phyloP scores from a whole-genome alignment of 108 stramenopile genomes.

The Ochromonas danica region DNA sequence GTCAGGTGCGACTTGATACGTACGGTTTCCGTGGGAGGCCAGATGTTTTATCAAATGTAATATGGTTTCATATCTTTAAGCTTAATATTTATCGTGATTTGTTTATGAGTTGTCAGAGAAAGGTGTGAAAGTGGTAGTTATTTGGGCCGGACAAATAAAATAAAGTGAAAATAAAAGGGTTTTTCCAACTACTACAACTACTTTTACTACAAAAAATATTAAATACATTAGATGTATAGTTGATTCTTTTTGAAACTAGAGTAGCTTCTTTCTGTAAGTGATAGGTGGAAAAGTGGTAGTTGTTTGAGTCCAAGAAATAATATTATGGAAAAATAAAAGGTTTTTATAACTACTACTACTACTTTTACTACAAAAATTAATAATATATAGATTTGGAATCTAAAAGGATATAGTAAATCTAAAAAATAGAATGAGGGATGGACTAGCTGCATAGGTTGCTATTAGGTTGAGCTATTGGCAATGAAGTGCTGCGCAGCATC shows the following conservation, averaged over 20 bases:
- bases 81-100: conserved; percentile 17
- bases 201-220: conserved; percentile 18
- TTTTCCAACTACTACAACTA: conserved; percentile 17
- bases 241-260: conserved; percentile 17
- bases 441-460: conserved; percentile 9
- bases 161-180: conserved; percentile 17
- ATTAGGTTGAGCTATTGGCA: conserved; percentile 15
- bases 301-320: conserved; percentile 17
- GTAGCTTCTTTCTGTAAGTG: conserved; percentile 15
- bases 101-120: conserved; percentile 16
- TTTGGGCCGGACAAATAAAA: conserved; percentile 15
- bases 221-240: conserved; percentile 10
- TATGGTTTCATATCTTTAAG: conserved; percentile 17
- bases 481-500: conserved; percentile 13
- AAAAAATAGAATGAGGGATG: conserved; percentile 17
- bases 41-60: conserved; percentile 17
- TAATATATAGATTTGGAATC: conserved; percentile 9
- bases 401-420: conserved; percentile 17
- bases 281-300: conserved; percentile 15
- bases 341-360: conserved; percentile 17
- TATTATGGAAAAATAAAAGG: conserved; percentile 17
- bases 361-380: conserved; percentile 10
- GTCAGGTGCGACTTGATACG: conserved; percentile 13
- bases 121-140: conserved; percentile 15
- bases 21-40: conserved; percentile 12